Evolutionary conservation across 352 stramenopile species (phyloP).

Genomic region (Phytophthora aleatoria): DNA sequence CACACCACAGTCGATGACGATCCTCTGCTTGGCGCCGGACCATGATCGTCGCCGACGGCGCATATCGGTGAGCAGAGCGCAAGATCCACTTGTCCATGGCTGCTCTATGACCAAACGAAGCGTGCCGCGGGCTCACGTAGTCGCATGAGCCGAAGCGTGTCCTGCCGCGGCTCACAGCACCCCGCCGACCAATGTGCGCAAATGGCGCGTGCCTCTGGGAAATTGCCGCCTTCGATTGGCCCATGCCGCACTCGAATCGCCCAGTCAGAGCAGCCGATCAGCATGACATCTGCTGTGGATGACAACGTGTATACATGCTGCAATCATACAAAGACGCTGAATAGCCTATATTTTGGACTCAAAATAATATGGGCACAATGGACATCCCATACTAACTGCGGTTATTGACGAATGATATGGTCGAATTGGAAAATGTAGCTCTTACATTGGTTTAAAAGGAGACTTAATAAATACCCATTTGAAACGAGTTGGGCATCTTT

Average conservation of each 20-base stretch:
- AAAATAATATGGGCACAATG: not conserved
- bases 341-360: not conserved
- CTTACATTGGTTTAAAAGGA: not conserved
- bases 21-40: not conserved
- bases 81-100: slow-evolving; percentile 13
- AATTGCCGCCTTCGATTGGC: slow-evolving; percentile 8
- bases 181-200: slow-evolving; percentile 22
- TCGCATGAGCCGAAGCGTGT: slow-evolving; percentile 15
- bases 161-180: slow-evolving; percentile 14
- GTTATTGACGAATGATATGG: not conserved
- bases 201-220: slow-evolving; percentile 17
- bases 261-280: not conserved
- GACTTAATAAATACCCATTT: not conserved
- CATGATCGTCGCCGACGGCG: slow-evolving; percentile 12
- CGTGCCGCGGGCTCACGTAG: slow-evolving; percentile 19
- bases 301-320: slow-evolving; percentile 6
- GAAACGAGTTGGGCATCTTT: not conserved
- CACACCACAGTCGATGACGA: slow-evolving; percentile 22
- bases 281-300: not conserved
- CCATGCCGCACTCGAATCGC: not conserved
- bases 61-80: slow-evolving; percentile 17
- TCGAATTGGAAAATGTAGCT: not conserved
- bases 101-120: slow-evolving; percentile 31
- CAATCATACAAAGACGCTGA: not conserved
- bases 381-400: not conserved